phyloP scores from a whole-genome alignment of 148 eudicot species.

The Rhododendron mucronatum region DNA sequence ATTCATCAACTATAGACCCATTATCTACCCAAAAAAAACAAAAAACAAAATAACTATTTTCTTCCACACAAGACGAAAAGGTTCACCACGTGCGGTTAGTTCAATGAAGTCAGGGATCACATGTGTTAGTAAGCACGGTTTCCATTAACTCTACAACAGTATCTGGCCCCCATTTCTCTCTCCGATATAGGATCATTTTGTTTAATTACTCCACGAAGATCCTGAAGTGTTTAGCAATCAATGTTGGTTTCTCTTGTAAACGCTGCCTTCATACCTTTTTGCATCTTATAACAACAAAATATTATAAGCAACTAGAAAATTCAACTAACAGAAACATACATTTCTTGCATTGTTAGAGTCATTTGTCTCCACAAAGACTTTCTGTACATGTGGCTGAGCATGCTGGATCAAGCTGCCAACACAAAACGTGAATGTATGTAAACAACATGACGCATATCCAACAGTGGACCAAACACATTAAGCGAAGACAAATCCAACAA shows the following conservation, averaged over 20 bases:
- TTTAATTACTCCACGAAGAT: background rate
- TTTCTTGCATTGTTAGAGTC: slow-evolving; percentile 62
- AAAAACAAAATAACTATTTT: background rate
- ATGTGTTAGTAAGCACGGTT: background rate
- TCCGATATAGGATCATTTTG: background rate
- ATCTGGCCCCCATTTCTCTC: background rate
- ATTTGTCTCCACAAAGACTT: slow-evolving; percentile 56
- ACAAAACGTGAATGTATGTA: slow-evolving; percentile 1
- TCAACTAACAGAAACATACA: slow-evolving; percentile 45
- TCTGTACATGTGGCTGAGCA: slow-evolving; percentile 51
- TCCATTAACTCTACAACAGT: background rate
- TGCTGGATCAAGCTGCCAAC: slow-evolving; percentile 47
- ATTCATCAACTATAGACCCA: background rate
- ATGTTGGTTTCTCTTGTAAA: background rate
- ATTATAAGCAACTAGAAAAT: slow-evolving; percentile 4
- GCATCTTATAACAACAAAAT: background rate
- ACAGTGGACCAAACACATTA: background rate
- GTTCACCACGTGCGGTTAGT: background rate
- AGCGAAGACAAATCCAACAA: background rate
- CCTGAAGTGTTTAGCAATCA: background rate
- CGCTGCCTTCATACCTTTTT: background rate
- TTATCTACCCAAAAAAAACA: background rate
- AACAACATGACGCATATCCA: background rate
- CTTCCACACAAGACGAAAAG: background rate
- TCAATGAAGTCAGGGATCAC: background rate